Percentiles rank a stretch among this genome's conserved stretches.
These are phyloP conservation scores for Coemansia sp. DNA, from an alignment of 192 early-diverging fungal species.

Conservation along the genomic window DNA sequence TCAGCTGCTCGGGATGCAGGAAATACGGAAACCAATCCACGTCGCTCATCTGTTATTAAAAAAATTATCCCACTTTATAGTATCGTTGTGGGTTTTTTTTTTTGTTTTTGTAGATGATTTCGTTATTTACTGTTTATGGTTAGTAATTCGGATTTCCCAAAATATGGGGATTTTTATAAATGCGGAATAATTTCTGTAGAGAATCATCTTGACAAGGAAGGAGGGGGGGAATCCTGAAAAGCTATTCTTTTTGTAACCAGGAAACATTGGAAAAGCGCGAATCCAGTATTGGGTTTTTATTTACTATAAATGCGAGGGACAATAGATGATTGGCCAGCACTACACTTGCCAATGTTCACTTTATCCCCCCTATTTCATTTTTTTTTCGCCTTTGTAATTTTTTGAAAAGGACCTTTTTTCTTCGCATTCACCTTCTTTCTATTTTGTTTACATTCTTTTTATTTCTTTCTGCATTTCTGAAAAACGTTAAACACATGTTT, in stretches of 20 bases:
- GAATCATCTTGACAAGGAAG: neutral
- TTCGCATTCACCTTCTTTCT: neutral
- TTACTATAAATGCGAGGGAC: no score
- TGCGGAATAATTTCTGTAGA: neutral
- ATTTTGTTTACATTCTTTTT: neutral
- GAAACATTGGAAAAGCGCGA: no score
- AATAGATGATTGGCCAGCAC: no score
- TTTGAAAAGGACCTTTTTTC: neutral
- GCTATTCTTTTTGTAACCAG: no score
- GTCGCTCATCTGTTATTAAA: conserved; percentile 3
- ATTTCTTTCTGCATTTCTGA: neutral
- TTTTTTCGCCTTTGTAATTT: neutral
- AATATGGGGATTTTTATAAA: neutral
- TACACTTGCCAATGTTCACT: no score
- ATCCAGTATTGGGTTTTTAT: no score
- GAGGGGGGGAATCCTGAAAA: no score
- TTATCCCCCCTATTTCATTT: neutral
- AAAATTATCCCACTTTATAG: no score
- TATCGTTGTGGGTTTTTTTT: neutral
- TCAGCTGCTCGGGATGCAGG: conserved; percentile 33
- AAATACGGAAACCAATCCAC: conserved; percentile 47
- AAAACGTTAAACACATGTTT: conserved; percentile 37
- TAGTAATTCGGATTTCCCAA: neutral
- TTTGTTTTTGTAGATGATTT: neutral
- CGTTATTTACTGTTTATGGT: neutral